Conservation (phyloP, 768 basidiomycete genomes). For the Exidia glandulosa region DNA sequence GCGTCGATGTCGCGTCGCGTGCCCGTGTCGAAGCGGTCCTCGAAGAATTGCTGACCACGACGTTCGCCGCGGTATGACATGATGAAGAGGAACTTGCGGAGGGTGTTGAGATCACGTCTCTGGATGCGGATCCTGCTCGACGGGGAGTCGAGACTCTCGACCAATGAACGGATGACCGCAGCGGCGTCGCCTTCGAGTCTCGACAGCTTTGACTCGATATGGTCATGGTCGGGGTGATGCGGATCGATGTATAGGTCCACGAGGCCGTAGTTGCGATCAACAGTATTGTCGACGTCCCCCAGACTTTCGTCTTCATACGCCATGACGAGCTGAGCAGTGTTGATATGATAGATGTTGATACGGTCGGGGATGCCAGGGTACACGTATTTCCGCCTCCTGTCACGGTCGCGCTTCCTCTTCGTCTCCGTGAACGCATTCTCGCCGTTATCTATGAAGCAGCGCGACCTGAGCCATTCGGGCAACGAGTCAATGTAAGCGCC, state of each 20-base stretch:
- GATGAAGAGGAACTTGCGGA: conserved; percentile 6
- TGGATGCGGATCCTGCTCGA: neutral
- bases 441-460: neutral
- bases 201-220: conserved; percentile 3
- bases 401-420: neutral
- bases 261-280: conserved; percentile 1
- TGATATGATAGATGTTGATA: conserved; percentile 2
- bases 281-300: neutral
- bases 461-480: neutral
- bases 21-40: neutral
- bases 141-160: neutral
- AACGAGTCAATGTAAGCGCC: neutral
- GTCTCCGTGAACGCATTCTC: neutral
- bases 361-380: no score
- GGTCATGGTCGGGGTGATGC: neutral
- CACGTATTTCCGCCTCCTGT: neutral
- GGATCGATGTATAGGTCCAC: neutral
- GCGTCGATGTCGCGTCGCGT: neutral
- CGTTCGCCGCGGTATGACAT: neutral
- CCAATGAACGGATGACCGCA: neutral
- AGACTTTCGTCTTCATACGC: neutral
- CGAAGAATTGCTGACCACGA: conserved; percentile 1
- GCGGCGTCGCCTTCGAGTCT: conserved; percentile 4
- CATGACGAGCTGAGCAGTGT: neutral
- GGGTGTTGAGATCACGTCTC: conserved; percentile 1